Evolutionary conservation across 2,329 filamentous ascomycete genomes (phyloP), one percentile per base, ranked within the genome.

Genomic region (Aspergillus brunneoviolaceus): DNA sequence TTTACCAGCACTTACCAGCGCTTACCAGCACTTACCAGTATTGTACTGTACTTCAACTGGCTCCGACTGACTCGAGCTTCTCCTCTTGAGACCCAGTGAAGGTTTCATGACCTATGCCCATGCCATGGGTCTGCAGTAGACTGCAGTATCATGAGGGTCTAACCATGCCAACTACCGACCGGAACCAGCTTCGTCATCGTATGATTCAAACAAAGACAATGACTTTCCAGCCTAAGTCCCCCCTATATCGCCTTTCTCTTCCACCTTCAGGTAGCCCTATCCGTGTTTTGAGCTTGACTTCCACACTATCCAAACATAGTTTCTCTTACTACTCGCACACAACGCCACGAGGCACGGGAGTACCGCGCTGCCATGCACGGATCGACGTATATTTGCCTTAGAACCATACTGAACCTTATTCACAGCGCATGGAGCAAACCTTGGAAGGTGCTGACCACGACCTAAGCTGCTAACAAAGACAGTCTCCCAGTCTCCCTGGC

Each of bases 321-420:
- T 19, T n/a, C 39, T 45, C 39, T 14, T 9, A 45, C 39, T 45
- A 55, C 58, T 60, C 62, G 49, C 52, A 56, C 57, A 59, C 59
- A 33, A 61, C 50, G 60, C 65, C 65, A 67, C 64, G 63, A 65
- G 61, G 63, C 49, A 57, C 55, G 59, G 47, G 45, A 62, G 51
- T 49, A 61, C 55, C 54, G 61, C 57, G 59, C 59, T 64, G 49
- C 33, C 56, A 62, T 62, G 59, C 62, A 63, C 60, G 53, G 65
- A 65, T 67, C 65, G 62, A 62, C 65, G 50, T 42, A 33, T 59
- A 57, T 55, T 51, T 57, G 53, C 53, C 10, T 49, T 9, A 16
- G 10, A 47, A 16, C 14, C 19, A 50, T 25, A 29, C 23, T 50
- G 23, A 47, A 55, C 19, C 19, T 39, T 23, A 16, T 27, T 27